phyloP scores from a whole-genome alignment of 306 rosid genomes.

The Clitoria ternatea region DNA sequence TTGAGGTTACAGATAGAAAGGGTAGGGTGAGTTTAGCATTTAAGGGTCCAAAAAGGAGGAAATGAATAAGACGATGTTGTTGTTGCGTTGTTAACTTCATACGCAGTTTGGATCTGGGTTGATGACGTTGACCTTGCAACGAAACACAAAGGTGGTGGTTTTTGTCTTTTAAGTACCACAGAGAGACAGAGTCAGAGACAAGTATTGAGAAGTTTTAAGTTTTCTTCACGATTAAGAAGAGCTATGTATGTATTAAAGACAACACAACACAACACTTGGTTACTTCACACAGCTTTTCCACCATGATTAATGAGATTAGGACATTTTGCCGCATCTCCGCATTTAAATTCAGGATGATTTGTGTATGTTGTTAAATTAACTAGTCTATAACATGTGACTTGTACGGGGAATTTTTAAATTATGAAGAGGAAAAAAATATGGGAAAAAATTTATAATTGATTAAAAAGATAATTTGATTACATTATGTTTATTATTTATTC shows the following conservation, averaged over 20 bases:
- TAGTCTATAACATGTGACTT: no score
- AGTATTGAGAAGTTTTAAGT: no score
- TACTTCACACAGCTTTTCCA: no score
- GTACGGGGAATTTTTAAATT: no score
- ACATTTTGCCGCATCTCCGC: not conserved
- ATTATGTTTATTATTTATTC: no score
- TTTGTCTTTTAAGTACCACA: not conserved
- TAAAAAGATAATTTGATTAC: no score
- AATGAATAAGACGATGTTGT: not conserved
- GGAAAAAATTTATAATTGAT: no score
- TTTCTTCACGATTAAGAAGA: not conserved
- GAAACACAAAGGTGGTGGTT: not conserved
- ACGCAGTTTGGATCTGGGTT: slow-evolving; percentile 28
- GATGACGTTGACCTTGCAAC: slow-evolving; percentile 28
- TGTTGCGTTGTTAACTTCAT: slow-evolving; percentile 1
- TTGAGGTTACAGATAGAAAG: not conserved
- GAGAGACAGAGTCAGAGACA: not conserved
- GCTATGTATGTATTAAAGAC: not conserved
- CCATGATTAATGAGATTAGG: not conserved
- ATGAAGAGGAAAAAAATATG: no score
- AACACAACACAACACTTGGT: no score
- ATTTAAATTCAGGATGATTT: not conserved
- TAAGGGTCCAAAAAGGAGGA: not conserved
- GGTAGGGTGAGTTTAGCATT: not conserved
- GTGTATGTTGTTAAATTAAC: no score